A percentile compares a stretch with the other conserved stretches of the same genome.
These are phyloP conservation scores for Barnettozyma vustinii DNA, from an alignment of 805 yeast species.

Conservation along the genomic window DNA sequence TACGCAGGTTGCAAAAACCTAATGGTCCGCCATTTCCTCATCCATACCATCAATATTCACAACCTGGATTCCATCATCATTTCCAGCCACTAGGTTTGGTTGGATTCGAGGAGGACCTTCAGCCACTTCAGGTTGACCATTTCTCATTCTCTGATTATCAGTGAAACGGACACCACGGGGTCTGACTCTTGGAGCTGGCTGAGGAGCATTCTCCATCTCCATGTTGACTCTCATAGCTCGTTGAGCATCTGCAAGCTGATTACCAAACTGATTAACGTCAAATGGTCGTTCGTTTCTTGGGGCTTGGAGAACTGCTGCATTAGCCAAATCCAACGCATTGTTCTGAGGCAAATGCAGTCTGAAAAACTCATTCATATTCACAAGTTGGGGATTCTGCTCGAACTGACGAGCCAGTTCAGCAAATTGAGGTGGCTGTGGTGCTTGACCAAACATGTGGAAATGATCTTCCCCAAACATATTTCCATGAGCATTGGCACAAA, in stretches of 20 bases:
- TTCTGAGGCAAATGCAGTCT: background rate
- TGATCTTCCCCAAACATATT: background rate
- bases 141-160: background rate
- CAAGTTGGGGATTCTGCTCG: background rate
- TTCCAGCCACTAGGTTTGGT: background rate
- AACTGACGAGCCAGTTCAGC: background rate
- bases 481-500: slow-evolving; percentile 10
- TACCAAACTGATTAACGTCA: background rate
- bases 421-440: background rate
- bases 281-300: background rate
- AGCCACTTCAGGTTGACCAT: background rate
- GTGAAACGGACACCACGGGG: background rate
- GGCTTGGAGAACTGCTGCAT: background rate
- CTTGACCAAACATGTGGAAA: background rate
- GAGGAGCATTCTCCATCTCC: background rate
- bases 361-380: background rate
- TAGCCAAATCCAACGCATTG: background rate
- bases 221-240: background rate
- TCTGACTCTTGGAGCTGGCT: background rate
- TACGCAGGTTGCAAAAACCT: background rate
- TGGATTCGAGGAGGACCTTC: background rate
- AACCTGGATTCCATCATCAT: background rate
- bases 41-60: background rate
- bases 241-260: background rate
- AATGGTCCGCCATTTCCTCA: slow-evolving; percentile 1